Evolutionary conservation across 768 basidiomycete genomes (phyloP).

Genomic region (Leccinellum albellum): DNA sequence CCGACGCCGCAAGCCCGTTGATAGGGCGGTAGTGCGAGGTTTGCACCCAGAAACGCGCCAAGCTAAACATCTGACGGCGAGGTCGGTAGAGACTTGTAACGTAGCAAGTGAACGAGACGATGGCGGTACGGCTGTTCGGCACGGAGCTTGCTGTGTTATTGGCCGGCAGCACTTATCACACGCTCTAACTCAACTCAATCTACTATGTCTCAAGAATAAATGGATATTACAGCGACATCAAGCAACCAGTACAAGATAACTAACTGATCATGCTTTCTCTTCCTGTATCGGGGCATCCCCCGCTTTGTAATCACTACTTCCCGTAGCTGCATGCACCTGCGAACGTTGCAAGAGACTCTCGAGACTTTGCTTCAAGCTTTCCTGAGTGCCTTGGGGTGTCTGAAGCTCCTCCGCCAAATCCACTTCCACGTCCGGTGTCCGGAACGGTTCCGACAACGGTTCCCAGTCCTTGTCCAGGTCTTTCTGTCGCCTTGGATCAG

Average conservation of each 20-base stretch:
- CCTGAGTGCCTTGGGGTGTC: slow-evolving; percentile 2
- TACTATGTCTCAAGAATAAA: background rate
- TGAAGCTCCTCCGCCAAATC: background rate
- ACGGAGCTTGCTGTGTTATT: slow-evolving; percentile 10
- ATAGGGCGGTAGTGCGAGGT: slow-evolving; percentile 2
- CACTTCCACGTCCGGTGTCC: background rate
- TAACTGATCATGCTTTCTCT: background rate
- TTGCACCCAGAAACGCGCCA: slow-evolving; percentile 1
- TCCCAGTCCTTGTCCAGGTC: slow-evolving; percentile 20
- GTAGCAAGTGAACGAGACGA: background rate
- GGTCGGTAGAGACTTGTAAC: background rate
- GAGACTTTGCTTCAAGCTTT: slow-evolving; percentile 25
- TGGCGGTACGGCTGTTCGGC: slow-evolving; percentile 1
- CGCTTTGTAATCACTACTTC: background rate
- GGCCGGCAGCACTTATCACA: background rate
- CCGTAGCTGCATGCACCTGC: background rate
- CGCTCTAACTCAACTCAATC: background rate
- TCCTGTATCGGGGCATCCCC: background rate
- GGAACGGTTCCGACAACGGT: slow-evolving; percentile 20
- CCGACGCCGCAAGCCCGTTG: slow-evolving; percentile 4
- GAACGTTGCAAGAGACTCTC: slow-evolving; percentile 17
- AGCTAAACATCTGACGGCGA: background rate
- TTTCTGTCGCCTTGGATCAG: slow-evolving; percentile 2
- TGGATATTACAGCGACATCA: background rate
- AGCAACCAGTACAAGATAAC: slow-evolving; percentile 2